phyloP scores from a whole-genome alignment of 106 monocot species.

The Amphibolis antarctica region DNA sequence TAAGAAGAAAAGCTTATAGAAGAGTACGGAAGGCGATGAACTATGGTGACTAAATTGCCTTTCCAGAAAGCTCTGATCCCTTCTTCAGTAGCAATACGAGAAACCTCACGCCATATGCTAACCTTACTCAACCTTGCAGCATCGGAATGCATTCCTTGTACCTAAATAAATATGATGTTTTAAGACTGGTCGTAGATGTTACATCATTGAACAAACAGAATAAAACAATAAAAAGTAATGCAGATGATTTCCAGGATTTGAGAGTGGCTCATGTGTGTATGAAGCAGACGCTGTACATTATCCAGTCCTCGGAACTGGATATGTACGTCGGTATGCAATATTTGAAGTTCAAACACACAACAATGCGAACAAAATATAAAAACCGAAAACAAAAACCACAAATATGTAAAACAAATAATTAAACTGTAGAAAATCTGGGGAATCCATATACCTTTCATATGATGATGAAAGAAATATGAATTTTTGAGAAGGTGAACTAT shows the following conservation, averaged over 20 bases:
- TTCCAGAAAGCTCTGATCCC: conserved; percentile 91
- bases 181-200: background rate
- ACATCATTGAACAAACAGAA: background rate
- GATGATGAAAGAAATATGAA: too few species aligned
- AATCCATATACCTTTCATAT: too few species aligned
- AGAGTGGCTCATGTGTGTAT: background rate
- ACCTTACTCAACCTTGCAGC: conserved; percentile 45
- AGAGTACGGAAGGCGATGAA: conserved; percentile 90
- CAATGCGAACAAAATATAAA: too few species aligned
- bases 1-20: conserved; percentile 91
- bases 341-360: too few species aligned
- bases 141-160: conserved; percentile 89
- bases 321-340: background rate
- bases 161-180: conserved; percentile 19
- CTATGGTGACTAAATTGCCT: conserved; percentile 85
- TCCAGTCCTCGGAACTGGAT: background rate
- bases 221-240: background rate
- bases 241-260: background rate
- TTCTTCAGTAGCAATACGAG: conserved; percentile 75
- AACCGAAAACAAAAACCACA: too few species aligned
- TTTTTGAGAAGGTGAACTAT: too few species aligned
- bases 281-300: background rate
- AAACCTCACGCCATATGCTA: conserved; percentile 78
- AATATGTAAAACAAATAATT: too few species aligned
- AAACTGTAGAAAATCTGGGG: too few species aligned